Evolutionary conservation across 306 rosid species (phyloP), one percentile per base, ranked within the genome.

Genomic region (Canavalia gladiata): DNA sequence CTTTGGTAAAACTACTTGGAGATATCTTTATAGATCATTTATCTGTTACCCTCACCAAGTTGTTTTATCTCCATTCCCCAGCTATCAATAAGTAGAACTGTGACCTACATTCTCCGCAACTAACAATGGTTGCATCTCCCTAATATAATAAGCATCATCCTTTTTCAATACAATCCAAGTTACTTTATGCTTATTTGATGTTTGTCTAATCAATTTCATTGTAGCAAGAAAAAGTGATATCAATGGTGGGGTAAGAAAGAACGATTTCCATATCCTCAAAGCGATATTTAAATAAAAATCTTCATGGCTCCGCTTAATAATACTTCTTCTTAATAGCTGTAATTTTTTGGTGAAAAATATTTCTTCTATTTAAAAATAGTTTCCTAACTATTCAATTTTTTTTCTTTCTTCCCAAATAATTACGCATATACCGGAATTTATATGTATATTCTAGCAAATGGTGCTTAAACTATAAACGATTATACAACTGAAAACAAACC

Each of bases 251-350:
- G 87, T 18, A 85, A 66, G 72, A 82, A 71, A 31, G 81, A 80
- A 91, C 89, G 82, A 91, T 18, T 88, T 75, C 81, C 62, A 77
- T 85, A 88, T 90, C 90, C 88, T 46, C 43, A 37, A 80, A 82
- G 82, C 30, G 75, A 83, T 84, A 66, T 82, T 82, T 58, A 84
- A 43, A 83, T 84, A 84, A 78, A 70, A 86, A 82, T 83, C 82
- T 86, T 78, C 9, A 42, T 63, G 67, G 82, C 29, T 35, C 54
- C 75, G 72, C 79, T 82, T 76, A 37, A 46, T 47, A 45, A 35
- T 86, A 57, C 25, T 18, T 18, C 12, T 74, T 74, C 33, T 58
- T 8, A 8, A 54, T 28, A 83, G 45, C 69, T 55, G 12, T 47
- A 33, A 33, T n/a, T 62, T 83, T 71, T 52, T 18, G 25, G 25